phyloP scores from a whole-genome alignment of 306 rosid genomes.

The Rubus idaeus region DNA sequence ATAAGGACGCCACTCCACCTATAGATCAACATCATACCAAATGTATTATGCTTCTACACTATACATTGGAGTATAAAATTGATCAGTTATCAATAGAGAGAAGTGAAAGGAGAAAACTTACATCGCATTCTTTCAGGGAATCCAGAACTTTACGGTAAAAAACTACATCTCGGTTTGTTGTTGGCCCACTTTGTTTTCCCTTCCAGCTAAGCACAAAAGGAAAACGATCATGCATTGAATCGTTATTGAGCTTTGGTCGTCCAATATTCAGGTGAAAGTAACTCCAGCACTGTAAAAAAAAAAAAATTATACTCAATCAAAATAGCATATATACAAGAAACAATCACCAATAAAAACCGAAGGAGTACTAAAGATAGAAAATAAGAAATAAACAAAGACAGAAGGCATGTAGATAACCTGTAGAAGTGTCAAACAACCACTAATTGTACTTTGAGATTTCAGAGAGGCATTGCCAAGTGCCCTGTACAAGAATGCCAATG shows the following conservation, averaged over 20 bases:
- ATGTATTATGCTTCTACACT: constrained; percentile 23
- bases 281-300: constrained; percentile 88
- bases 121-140: constrained; percentile 79
- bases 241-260: constrained; percentile 89
- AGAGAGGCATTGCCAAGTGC: constrained; percentile 96
- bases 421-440: constrained; percentile 94
- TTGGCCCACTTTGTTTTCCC: constrained; percentile 95
- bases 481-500: constrained; percentile 85
- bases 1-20: constrained; percentile 99
- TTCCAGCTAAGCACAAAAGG: constrained; percentile 98
- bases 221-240: constrained; percentile 70
- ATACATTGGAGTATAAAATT: constrained; percentile 7
- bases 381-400: constrained; percentile 5
- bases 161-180: constrained; percentile 96
- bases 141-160: constrained; percentile 96
- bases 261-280: constrained; percentile 95
- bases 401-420: constrained; percentile 52
- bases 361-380: constrained; percentile 10
- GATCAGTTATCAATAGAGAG: constrained; percentile 15
- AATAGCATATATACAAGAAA: neutral
- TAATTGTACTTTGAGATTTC: constrained; percentile 94
- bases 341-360: neutral
- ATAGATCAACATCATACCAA: constrained; percentile 35
- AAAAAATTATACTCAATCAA: constrained; percentile 10
- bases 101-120: constrained; percentile 40